Conservation (phyloP, 106 monocot species). For the Acanthochlamys bracteata region DNA sequence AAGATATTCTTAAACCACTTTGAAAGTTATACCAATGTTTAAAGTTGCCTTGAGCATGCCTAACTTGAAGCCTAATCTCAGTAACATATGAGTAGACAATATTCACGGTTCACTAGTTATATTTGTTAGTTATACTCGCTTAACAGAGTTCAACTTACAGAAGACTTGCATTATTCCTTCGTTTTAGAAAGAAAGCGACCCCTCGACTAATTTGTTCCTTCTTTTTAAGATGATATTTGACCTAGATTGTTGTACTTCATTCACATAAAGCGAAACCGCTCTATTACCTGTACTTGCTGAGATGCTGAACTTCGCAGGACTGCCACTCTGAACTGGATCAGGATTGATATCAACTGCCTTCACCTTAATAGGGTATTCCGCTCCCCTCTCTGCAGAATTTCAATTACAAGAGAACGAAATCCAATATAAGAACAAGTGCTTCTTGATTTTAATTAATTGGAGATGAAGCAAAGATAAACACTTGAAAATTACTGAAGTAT, state of each 20-base stretch:
- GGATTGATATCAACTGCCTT: conserved; percentile 20
- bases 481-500: background rate
- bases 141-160: no score
- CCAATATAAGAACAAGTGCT: background rate
- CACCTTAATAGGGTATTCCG: conserved; percentile 18
- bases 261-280: background rate
- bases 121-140: no score
- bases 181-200: no score
- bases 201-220: no score
- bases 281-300: conserved; percentile 29
- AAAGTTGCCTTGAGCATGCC: no score
- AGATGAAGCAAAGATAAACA: background rate
- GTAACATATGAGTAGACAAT: no score
- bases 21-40: no score
- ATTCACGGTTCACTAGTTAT: no score
- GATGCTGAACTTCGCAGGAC: conserved; percentile 29
- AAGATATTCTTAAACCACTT: no score
- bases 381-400: conserved; percentile 18
- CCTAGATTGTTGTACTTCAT: background rate
- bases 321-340: conserved; percentile 21
- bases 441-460: background rate
- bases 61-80: no score
- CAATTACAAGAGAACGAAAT: background rate
- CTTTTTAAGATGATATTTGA: background rate
- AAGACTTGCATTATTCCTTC: no score